These are phyloP conservation scores for Trichocomaceae sp. DNA, from an alignment of 2,329 filamentous ascomycete species.

Conservation along the genomic window DNA sequence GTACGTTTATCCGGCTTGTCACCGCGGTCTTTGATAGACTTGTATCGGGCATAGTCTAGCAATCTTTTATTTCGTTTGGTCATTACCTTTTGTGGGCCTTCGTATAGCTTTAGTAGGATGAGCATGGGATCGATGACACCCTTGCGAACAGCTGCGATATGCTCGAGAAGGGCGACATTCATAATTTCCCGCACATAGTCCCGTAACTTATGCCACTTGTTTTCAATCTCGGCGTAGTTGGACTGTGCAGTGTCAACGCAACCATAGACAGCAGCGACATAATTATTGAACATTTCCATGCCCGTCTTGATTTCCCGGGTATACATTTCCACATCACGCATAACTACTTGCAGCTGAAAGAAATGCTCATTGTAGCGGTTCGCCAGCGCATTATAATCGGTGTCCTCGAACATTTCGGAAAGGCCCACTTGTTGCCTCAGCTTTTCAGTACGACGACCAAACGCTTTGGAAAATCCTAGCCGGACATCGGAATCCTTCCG, in stretches of 20 bases:
- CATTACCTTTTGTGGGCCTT: slow-evolving; percentile 80
- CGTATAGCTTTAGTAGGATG: slow-evolving; percentile 69
- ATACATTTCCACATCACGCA: slow-evolving; percentile 91
- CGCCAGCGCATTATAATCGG: slow-evolving; percentile 70
- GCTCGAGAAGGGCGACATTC: slow-evolving; percentile 73
- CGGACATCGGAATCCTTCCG: slow-evolving; percentile 84
- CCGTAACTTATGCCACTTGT: slow-evolving; percentile 89
- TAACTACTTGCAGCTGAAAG: slow-evolving; percentile 82
- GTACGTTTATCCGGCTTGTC: slow-evolving; percentile 86
- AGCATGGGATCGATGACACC: slow-evolving; percentile 81
- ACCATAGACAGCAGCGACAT: slow-evolving; percentile 73
- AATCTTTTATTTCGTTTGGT: slow-evolving; percentile 92
- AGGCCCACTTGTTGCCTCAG: slow-evolving; percentile 64
- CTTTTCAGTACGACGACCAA: slow-evolving; percentile 83
- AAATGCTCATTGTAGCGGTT: slow-evolving; percentile 90
- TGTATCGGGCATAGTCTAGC: slow-evolving; percentile 76
- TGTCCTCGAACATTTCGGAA: slow-evolving; percentile 66
- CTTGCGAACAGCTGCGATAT: slow-evolving; percentile 67
- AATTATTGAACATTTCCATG: slow-evolving; percentile 72
- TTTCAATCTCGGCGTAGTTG: slow-evolving; percentile 75
- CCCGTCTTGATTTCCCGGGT: slow-evolving; percentile 73
- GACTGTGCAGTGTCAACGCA: slow-evolving; percentile 66
- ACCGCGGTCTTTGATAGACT: slow-evolving; percentile 68
- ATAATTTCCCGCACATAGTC: slow-evolving; percentile 81
- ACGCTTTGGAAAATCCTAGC: slow-evolving; percentile 77